Base-by-base conservation (phyloP, 306 rosid species). In the Quercus robur region DNA sequence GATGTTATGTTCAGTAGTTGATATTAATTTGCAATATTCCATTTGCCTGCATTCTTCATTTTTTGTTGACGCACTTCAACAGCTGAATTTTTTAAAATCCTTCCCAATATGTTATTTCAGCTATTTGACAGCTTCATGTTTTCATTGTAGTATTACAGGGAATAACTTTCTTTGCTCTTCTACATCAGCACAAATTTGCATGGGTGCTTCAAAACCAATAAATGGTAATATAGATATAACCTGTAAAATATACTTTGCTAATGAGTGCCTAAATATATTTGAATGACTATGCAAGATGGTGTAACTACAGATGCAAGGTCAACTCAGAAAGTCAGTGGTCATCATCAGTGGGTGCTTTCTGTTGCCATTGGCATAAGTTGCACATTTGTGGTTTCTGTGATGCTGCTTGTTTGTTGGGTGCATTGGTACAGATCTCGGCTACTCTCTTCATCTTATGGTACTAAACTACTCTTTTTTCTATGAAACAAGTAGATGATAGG, bases 391-490 rank as follows among this genome's bases (percentile, higher is more conserved):
- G 70, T 95, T 76, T 95, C 89, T 18, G 84, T 91, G 76, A 35
- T 86, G 89, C 83, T 94, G 64, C 94, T 95, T 35, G 71, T 86
- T 67, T 92, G 81, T 89, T 91, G 93, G 82, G 86, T 91, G 81
- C 97, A 75, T 78, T 90, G 97, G 89, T 91, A 87, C 89, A 84
- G 88, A 85, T 93, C 96, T 69, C 94, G 90, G 64, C 73, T 87
- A 72, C 88, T 93, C 75, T 90, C 85, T 78, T 71, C 89, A 72
- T 95, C 98, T 78, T 91, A 91, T 28, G 97, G 99, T 95, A 95
- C 86, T 74, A 59, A 80, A 82, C 79, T 76, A 26, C 62, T 57
- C 26, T 23, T 33, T 63, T 31, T 25, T 64, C 52, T 67, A 19
- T 67, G 25, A 61, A 61, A 11, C 67, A 61, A 12, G 28, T 59